Conservation (phyloP, 345 rosid genomes). For the Salix suchowensis region DNA sequence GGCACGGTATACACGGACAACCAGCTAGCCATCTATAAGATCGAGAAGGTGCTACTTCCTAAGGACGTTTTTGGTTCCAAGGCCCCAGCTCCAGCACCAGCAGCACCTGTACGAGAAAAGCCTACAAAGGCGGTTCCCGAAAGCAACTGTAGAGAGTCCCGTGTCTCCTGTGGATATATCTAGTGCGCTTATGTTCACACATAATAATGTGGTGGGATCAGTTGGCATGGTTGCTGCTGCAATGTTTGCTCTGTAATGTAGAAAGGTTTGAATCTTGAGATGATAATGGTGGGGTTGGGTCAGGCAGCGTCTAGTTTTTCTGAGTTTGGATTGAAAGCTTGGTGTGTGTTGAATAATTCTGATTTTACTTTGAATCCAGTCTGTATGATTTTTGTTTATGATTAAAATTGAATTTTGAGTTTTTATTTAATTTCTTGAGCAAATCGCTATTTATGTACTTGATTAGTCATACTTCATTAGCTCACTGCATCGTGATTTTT, state of each 20-base stretch:
- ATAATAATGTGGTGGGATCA: neutral
- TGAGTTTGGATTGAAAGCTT: neutral
- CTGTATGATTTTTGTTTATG: neutral
- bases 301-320: neutral
- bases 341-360: neutral
- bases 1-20: neutral
- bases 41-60: neutral
- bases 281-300: neutral
- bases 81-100: neutral
- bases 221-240: neutral
- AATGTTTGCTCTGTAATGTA: neutral
- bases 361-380: neutral
- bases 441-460: too few species aligned
- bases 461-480: too few species aligned
- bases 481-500: constrained; percentile 33
- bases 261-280: neutral
- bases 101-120: neutral
- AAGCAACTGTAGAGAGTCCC: neutral
- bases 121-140: neutral
- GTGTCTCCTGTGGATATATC: neutral
- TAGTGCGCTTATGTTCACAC: neutral
- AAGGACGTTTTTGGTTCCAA: neutral
- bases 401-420: neutral
- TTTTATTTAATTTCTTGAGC: neutral
- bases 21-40: neutral